Evolutionary conservation across 2,329 filamentous ascomycete species (phyloP), one percentile per base, ranked within the genome.

Genomic region (Periconia digitata): DNA sequence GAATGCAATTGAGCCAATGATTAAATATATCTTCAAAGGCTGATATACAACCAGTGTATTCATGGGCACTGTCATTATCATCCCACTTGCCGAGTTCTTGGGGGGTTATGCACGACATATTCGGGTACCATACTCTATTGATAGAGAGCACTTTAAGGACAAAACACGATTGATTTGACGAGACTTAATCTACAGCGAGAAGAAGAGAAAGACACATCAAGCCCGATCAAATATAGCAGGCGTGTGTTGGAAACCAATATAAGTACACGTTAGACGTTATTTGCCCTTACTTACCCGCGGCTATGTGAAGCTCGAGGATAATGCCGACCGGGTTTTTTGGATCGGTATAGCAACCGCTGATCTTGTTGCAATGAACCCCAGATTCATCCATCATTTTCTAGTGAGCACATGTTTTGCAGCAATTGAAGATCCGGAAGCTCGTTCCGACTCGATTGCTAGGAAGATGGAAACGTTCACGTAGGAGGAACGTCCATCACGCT

Each of bases 351-450:
- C 27, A n/a, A n/a, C n/a, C n/a, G n/a, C n/a, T n/a, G n/a, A n/a
- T n/a, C n/a, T n/a, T n/a, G n/a, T n/a, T n/a, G n/a, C n/a, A n/a
- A n/a, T n/a, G n/a, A n/a, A n/a, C n/a, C n/a, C n/a, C n/a, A n/a
- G n/a, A n/a, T n/a, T n/a, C n/a, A n/a, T n/a, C n/a, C n/a, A n/a
- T n/a, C n/a, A n/a, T n/a, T n/a, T n/a, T n/a, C 20, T 5, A n/a
- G 40, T 32, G 8, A 24, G 23, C 20, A 17, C 15, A 43, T 43
- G 40, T 42, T 17, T 17, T 42, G 40, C 40, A 42, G 40, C 21
- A 20, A 16, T 13, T 8, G 40, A 34, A 8, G 24, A 44, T 38
- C 34, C 34, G 21, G 42, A 38, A 8, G 20, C 13, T 20, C 21
- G 17, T 38, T 17, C 34, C 42, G 32, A 13, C 17, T 43, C 27